Evolutionary conservation across 495 filamentous ascomycete species (phyloP), one percentile per base, ranked within the genome.

Genomic region (Xylaria bambusicola): DNA sequence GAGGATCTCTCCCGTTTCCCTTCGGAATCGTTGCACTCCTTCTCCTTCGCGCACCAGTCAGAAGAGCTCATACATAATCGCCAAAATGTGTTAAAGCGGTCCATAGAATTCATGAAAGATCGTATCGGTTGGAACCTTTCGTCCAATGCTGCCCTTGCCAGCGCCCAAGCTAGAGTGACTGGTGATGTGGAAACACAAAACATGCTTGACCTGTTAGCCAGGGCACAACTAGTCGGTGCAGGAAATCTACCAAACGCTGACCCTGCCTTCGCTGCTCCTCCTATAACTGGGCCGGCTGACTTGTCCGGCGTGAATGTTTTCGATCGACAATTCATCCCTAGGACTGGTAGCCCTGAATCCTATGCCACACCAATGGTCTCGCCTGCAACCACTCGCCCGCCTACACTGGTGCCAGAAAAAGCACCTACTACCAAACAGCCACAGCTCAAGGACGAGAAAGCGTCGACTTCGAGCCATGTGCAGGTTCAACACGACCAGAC

Each of bases 81-180:
- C 46, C 95, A 98, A 68, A 97, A 92, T 75, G 88, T 96, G 18
- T 70, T 99, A 65, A 97, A 97, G 70, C 81, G 92, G 53, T 95
- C 92, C 13, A 88, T 98, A 61, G 95, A 98, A 73, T 98, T 98
- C 69, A 94, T 99, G 93, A 86, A 90, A 66, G 93, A 97, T 69
- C 92, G 88, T 56, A 80, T 96, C 70, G 91, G 91, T 60, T 96
- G 92, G 91, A 65, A 83, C 66, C 63, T 84, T 79, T 68, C 78
- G 29, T 68, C 71, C 13, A 64, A 73, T 73, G 78, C 86, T 27
- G 83, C 77, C 35, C 82, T 94, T 53, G 84, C 86, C 18, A 89
- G 84, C 59, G 92, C 92, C 12, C 92, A 97, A 70, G 91, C 92
- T 33, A 86, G 88, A 66, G 77, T 87, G 44, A 86, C 81, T 56